Evolutionary conservation across 106 monocot species (phyloP).

Genomic region (Dendrobium officinale): DNA sequence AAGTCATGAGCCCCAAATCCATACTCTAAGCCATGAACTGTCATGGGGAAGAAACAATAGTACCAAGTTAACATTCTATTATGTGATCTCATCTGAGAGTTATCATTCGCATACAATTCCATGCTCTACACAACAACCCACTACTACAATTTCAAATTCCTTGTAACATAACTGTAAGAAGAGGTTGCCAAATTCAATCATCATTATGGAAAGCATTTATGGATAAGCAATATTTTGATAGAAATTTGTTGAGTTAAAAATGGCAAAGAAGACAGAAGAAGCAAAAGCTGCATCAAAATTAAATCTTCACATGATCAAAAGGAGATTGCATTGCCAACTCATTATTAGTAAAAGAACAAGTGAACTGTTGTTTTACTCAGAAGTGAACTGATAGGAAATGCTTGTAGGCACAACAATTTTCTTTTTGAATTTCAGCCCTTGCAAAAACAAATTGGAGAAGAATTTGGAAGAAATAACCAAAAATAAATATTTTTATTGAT

Average conservation of each 20-base stretch:
- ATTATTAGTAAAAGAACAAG: no score
- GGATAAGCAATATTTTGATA: not conserved
- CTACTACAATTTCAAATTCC: not conserved
- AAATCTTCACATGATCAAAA: no score
- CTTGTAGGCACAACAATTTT: no score
- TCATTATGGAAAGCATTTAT: not conserved
- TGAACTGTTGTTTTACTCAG: no score
- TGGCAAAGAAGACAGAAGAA: not conserved
- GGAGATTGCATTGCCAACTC: no score
- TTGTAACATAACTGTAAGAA: not conserved
- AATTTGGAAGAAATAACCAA: no score
- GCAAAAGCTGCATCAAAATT: no score
- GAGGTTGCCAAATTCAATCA: not conserved
- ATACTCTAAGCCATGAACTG: conserved; percentile 65
- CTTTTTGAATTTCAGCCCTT: no score
- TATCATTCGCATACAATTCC: not conserved
- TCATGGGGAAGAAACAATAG: not conserved
- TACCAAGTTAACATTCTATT: not conserved
- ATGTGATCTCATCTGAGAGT: not conserved
- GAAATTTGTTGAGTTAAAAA: not conserved
- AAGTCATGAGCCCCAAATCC: conserved; percentile 69
- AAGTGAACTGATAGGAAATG: no score
- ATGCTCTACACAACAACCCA: not conserved
- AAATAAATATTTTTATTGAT: no score
- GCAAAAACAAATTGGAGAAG: no score